A percentile compares a stretch with the other conserved stretches of the same genome.
Conservation (phyloP, 345 rosid species). For the Brassica rapa region DNA sequence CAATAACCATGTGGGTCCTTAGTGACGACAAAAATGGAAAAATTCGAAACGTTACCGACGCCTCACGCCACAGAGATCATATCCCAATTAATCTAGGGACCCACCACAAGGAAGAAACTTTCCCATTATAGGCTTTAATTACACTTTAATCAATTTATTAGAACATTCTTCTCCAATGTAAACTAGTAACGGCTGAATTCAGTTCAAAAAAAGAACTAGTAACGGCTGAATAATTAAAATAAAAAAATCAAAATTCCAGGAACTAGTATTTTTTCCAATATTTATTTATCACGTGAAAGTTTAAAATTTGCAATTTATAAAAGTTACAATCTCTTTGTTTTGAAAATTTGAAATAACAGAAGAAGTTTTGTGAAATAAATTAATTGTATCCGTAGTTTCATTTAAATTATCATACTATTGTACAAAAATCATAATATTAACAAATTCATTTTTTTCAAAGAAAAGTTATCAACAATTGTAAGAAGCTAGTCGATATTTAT, state of each 20-base stretch:
- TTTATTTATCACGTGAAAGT: not conserved
- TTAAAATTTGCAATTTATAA: not conserved
- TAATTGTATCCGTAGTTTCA: not conserved
- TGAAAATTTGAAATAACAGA: not conserved
- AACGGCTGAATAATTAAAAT: not conserved
- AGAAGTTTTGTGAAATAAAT: not conserved
- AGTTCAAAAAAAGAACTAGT: too few species aligned
- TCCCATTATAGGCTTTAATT: not conserved
- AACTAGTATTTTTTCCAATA: not conserved
- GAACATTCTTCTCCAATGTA: not conserved
- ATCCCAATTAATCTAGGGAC: constrained; percentile 2
- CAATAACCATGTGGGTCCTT: not conserved
- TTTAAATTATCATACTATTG: not conserved
- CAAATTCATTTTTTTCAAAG: not conserved
- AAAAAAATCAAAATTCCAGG: not conserved
- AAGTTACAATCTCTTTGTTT: not conserved
- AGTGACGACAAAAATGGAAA: not conserved
- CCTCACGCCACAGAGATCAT: not conserved
- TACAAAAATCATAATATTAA: not conserved
- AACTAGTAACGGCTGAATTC: not conserved
- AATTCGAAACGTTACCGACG: not conserved
- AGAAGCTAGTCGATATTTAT: too few species aligned
- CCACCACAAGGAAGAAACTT: constrained; percentile 14
- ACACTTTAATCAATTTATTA: not conserved
- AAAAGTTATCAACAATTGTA: not conserved